Evolutionary conservation across 805 yeast species (phyloP), one percentile per base, ranked within the genome.

Genomic region (Spathaspora arborariae): DNA sequence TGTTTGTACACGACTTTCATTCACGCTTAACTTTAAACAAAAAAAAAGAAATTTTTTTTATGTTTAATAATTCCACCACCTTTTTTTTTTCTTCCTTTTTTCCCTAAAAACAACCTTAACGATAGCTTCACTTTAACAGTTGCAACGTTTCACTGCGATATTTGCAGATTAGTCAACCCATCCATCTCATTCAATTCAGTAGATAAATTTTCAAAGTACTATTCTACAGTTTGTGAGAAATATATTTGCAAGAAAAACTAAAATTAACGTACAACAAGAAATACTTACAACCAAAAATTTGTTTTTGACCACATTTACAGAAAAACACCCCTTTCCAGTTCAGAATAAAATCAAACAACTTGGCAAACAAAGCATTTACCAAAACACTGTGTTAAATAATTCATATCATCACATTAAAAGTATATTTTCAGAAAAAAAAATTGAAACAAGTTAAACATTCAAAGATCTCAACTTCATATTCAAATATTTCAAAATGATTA

Each of bases 401-500:
- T n/a, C n/a, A n/a, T n/a, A n/a, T n/a, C n/a, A n/a, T n/a, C n/a
- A n/a, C 27, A 24, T 3, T 24, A 24, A 24, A 24, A 4, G 3
- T 24, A 24, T 24, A 24, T 5, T 24, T 9, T 24, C 11, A 9
- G 27, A 3, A 3, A 24, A 24, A 24, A 10, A 24, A 24, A n/a
- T n/a, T 24, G 8, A 24, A 24, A 24, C 11, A 6, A 22, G 11
- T 24, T 13, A 24, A 10, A 24, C 27, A 24, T 24, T 24, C 27
- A 10, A 24, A 24, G 27, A 24, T 24, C 10, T 24, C 8, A 24
- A 24, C 8, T 22, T 22, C 8, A 24, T 9, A 24, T 24, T 9
- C 20, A 37, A 9, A 37, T 9, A 20, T 20, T 16, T 20, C 9
- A 9, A 39, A 7, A 70, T 69, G 74, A 70, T 70, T 51, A 69